Evolutionary conservation across 495 filamentous ascomycete species (phyloP).

Genomic region (Penicillium pulvis): DNA sequence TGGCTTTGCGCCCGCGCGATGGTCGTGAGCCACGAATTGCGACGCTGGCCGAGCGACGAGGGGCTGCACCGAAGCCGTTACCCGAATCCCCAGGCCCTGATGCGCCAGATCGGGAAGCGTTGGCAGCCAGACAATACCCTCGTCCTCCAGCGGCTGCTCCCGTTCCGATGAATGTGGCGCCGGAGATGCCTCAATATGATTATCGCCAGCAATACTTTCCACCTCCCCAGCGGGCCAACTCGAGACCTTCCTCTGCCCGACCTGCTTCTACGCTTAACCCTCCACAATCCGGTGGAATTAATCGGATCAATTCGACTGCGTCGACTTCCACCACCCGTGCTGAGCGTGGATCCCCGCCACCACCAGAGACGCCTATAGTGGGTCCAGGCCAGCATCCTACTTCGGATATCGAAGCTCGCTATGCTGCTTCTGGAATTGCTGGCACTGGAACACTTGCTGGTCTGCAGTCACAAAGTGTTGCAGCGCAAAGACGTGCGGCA

Average conservation of each 20-base stretch:
- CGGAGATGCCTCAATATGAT: constrained; percentile 40
- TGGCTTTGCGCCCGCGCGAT: constrained; percentile 50
- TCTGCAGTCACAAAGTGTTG: constrained; percentile 80
- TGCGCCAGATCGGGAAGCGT: constrained; percentile 66
- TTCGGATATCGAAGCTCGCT: constrained; percentile 84
- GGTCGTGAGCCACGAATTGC: constrained; percentile 45
- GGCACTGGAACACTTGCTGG: constrained; percentile 78
- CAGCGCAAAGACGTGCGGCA: constrained; percentile 71
- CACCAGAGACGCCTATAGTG: constrained; percentile 90
- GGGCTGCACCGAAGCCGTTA: constrained; percentile 68
- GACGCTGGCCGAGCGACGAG: constrained; percentile 71
- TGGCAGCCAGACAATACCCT: constrained; percentile 53
- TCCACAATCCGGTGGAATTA: constrained; percentile 57
- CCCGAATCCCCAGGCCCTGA: constrained; percentile 71
- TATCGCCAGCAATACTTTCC: constrained; percentile 72
- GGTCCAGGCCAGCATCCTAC: constrained; percentile 68
- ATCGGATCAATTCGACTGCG: constrained; percentile 81
- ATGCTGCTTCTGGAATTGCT: constrained; percentile 85
- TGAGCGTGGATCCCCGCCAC: constrained; percentile 88
- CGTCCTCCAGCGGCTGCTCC: constrained; percentile 28
- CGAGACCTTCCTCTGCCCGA: constrained; percentile 31
- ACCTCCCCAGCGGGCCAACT: constrained; percentile 46
- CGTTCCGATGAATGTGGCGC: constrained; percentile 24
- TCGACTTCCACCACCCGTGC: constrained; percentile 93
- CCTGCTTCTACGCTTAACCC: constrained; percentile 39